Evolutionary conservation across 2,329 filamentous ascomycete species (phyloP), one percentile per base, ranked within the genome.

Genomic region (Cadophora sp.): DNA sequence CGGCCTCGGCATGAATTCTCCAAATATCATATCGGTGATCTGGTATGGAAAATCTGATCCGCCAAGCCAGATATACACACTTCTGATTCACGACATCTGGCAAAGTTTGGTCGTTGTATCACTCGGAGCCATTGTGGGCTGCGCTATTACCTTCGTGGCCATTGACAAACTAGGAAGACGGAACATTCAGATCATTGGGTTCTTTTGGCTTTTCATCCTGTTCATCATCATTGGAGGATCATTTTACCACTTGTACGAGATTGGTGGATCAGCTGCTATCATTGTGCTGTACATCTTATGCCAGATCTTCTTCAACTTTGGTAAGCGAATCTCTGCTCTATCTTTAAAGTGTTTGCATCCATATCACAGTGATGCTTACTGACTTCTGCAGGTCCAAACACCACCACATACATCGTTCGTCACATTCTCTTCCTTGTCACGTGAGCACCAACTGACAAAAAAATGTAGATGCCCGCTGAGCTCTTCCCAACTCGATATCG

Each of bases 1-100:
- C 72, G 89, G 89, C 43, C 84, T 95, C 3, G 89, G 90, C 27
- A 83, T 95, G 40, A 94, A 94, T 76, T 68, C 62, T 14, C 69
- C 73, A 4, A 31, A 64, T 11, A 72, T 71, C 16, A 70, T 73
- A 11, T 58, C 58, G 19, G 60, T 34, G 3, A 73, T 74, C 34
- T 74, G 71, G 73, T 66, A 72, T 31, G 71, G 68, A 3, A 69
- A 68, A 29, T 29, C 43, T 1, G 7, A 29, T 8, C 63, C 59
- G 14, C 48, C 55, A n/a, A 58, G 16, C 0, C 19, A 58, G 1
- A 69, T 73, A 3, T 74, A 74, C 29, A 29, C 65, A 14, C 8
- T 69, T 2, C 16, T 73, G n/a, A 59, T 71, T 12, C 43, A 68
- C 29, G 62, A 72, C 50, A 56, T 73, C 34, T 72, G 69, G 71